Evolutionary conservation across 192 early-diverging fungal genomes (phyloP).

Genomic region (Backusella morwellensis): DNA sequence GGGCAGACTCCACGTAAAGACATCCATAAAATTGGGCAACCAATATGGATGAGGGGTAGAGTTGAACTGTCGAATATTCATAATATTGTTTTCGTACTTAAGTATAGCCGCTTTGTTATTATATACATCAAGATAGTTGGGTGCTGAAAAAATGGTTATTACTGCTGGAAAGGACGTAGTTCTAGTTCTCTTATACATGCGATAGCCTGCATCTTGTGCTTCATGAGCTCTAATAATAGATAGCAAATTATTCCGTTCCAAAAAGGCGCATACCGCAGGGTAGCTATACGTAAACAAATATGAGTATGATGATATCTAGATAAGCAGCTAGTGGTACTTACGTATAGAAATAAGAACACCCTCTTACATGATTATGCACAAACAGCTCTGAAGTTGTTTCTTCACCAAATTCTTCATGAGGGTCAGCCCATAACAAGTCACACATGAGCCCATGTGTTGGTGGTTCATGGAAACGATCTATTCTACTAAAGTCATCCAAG

Average conservation of each 20-base stretch:
- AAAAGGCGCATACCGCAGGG: slow-evolving; percentile 87
- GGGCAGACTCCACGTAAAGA: slow-evolving; percentile 96
- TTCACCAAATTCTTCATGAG: slow-evolving; percentile 93
- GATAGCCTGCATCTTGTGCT: slow-evolving; percentile 94
- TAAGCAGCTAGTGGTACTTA: not conserved
- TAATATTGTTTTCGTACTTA: slow-evolving; percentile 98
- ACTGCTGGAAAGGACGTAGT: slow-evolving; percentile 94
- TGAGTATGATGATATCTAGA: not conserved
- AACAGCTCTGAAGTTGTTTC: slow-evolving; percentile 77
- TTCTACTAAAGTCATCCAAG: slow-evolving; percentile 84
- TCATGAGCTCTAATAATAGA: slow-evolving; percentile 98
- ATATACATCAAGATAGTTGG: slow-evolving; percentile 97
- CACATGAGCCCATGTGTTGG: slow-evolving; percentile 93
- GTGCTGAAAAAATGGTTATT: slow-evolving; percentile 97
- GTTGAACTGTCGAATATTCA: slow-evolving; percentile 96
- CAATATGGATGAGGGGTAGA: slow-evolving; percentile 97
- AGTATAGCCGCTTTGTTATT: slow-evolving; percentile 98
- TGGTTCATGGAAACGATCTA: slow-evolving; percentile 88
- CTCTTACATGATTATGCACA: slow-evolving; percentile 89
- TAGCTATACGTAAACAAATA: slow-evolving; percentile 54
- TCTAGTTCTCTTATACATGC: slow-evolving; percentile 95
- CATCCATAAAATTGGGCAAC: slow-evolving; percentile 99
- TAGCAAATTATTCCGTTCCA: slow-evolving; percentile 91
- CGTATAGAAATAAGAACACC: slow-evolving; percentile 88
- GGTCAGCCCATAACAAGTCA: slow-evolving; percentile 94